Evolutionary conservation across 352 stramenopile genomes (phyloP).

Genomic region (Phytophthora pluvialis): DNA sequence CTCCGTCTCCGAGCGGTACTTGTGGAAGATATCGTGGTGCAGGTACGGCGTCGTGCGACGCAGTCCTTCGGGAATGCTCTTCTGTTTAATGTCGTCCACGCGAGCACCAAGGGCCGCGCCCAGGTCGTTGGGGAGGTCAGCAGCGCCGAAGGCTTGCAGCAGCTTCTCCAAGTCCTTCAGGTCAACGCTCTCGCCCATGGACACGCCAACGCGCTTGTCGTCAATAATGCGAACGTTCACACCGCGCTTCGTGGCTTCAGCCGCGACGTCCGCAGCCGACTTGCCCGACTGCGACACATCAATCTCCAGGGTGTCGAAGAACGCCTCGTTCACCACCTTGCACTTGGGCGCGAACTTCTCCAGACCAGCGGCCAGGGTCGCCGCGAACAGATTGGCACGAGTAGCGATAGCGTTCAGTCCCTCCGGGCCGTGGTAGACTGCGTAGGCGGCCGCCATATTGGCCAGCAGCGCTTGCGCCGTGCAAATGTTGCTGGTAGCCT

Average conservation of each 20-base stretch:
- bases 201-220: constrained; percentile 91
- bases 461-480: constrained; percentile 98
- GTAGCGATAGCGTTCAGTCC: constrained; percentile 94
- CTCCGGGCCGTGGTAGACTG: constrained; percentile 98
- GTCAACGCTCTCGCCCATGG: constrained; percentile 97
- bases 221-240: constrained; percentile 91
- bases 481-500: constrained; percentile 99
- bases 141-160: constrained; percentile 78
- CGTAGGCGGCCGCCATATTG: constrained; percentile 99
- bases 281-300: constrained; percentile 85
- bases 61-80: constrained; percentile 67
- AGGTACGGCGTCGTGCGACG: constrained; percentile 86
- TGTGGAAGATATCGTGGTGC: constrained; percentile 97
- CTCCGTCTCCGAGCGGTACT: constrained; percentile 97
- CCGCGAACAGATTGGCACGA: constrained; percentile 93
- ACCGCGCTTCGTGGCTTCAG: constrained; percentile 64
- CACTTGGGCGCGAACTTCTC: constrained; percentile 78
- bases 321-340: constrained; percentile 73
- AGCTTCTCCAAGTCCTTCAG: constrained; percentile 91
- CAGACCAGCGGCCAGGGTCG: constrained; percentile 90
- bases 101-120: constrained; percentile 59
- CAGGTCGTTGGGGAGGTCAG: constrained; percentile 39
- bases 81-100: constrained; percentile 57
- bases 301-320: constrained; percentile 98
- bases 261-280: constrained; percentile 79